A percentile compares a stretch with the other conserved stretches of the same genome.
Conservation (phyloP, 495 filamentous ascomycete species). For the Penicillium antarcticum region DNA sequence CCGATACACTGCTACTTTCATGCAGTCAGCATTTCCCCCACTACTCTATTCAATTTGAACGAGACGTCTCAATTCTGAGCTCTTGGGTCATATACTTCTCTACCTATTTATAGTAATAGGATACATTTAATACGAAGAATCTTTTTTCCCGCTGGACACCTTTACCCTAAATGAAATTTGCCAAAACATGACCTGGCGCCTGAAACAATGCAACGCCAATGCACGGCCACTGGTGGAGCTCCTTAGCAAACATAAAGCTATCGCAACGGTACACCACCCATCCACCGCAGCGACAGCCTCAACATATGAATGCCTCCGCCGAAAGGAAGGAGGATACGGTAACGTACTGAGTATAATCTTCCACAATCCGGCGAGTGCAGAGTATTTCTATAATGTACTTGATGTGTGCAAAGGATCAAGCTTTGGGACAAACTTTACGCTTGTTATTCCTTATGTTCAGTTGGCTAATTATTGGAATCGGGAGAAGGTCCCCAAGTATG, state of each 20-base stretch:
- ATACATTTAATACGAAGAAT: background rate
- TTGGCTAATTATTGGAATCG: slow-evolving; percentile 4
- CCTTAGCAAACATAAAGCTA: background rate
- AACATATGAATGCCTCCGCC: background rate
- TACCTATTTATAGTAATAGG: too few species aligned
- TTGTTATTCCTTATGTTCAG: slow-evolving; percentile 9
- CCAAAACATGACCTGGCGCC: background rate
- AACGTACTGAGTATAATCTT: background rate
- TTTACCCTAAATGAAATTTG: background rate
- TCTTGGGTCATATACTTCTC: too few species aligned
- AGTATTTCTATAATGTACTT: slow-evolving; percentile 11
- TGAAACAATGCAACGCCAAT: background rate
- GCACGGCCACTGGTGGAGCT: background rate
- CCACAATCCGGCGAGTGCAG: background rate
- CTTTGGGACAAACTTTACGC: slow-evolving; percentile 19
- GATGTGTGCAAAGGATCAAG: slow-evolving; percentile 15
- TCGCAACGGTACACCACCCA: background rate
- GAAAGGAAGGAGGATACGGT: background rate
- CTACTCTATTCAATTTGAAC: too few species aligned
- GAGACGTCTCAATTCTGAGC: too few species aligned
- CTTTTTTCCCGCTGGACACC: background rate
- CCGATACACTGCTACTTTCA: too few species aligned
- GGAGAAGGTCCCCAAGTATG: slow-evolving; percentile 1
- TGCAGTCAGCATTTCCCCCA: too few species aligned
- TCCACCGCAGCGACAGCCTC: background rate